Percentiles rank a stretch among this genome's conserved stretches.
Evolutionary conservation across 768 basidiomycete species (phyloP).

Genomic region (Multifurca ochricompacta): DNA sequence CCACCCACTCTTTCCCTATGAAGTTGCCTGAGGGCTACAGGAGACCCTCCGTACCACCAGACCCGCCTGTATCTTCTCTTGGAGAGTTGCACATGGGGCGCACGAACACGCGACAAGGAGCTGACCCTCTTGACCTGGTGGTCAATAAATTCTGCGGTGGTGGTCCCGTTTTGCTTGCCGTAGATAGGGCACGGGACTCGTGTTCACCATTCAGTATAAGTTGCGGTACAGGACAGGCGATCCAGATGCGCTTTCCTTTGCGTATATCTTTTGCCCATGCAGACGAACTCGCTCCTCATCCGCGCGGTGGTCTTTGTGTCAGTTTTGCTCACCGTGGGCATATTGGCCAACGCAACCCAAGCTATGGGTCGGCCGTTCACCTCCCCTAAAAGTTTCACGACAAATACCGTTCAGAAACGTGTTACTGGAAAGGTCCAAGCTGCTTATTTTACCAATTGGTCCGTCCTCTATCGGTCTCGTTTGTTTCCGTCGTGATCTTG

Average conservation of each 20-base stretch:
- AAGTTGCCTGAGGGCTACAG: too few relatives aligned
- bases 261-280: not conserved
- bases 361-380: conserved; percentile 6
- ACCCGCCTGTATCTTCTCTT: too few relatives aligned
- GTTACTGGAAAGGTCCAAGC: conserved; percentile 27
- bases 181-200: too few relatives aligned
- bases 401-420: conserved; percentile 10
- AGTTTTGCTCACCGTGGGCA: not conserved
- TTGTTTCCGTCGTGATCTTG: not conserved
- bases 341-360: not conserved
- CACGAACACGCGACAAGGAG: not conserved
- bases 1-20: too few relatives aligned
- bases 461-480: conserved; percentile 4
- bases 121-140: not conserved
- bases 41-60: too few relatives aligned
- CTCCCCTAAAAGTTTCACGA: conserved; percentile 7
- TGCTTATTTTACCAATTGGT: conserved; percentile 34
- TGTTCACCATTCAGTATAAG: too few relatives aligned
- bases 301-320: not conserved
- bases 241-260: not conserved
- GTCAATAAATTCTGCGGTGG: not conserved
- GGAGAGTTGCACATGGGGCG: not conserved
- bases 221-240: not conserved
- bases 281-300: not conserved
- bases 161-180: not conserved